A percentile compares a stretch with the other conserved stretches of the same genome.
Conservation (phyloP, 2,329 filamentous ascomycete species). For the Cladophialophora bantiana region DNA sequence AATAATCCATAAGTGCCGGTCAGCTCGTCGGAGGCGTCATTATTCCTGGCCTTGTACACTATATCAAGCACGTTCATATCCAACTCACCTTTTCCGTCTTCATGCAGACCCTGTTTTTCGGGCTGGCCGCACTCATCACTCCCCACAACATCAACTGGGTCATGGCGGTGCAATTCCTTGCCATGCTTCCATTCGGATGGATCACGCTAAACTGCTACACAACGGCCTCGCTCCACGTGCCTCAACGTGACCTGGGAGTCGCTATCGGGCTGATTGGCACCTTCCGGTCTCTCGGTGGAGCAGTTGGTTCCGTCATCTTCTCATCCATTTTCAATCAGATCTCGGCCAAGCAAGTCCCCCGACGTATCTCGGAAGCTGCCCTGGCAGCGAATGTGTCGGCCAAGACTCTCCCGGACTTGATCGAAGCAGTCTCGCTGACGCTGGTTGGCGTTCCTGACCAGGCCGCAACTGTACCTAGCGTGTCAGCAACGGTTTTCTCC, state of each 20-base stretch:
- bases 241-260: constrained; percentile 31
- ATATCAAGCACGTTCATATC: constrained; percentile 33
- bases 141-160: constrained; percentile 35
- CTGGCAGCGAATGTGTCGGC: constrained; percentile 20
- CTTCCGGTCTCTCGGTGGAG: constrained; percentile 31
- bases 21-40: constrained; percentile 34
- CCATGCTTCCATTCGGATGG: constrained; percentile 35
- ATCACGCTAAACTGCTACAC: constrained; percentile 34
- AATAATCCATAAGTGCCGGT: constrained; percentile 25
- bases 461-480: constrained; percentile 28
- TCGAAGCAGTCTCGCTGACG: constrained; percentile 31
- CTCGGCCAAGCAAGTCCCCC: constrained; percentile 24
- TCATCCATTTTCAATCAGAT: constrained; percentile 34
- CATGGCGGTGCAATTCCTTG: constrained; percentile 33
- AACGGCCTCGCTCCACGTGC: constrained; percentile 33
- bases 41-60: constrained; percentile 31
- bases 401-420: constrained; percentile 27
- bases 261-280: constrained; percentile 35
- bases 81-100: constrained; percentile 34
- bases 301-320: constrained; percentile 32
- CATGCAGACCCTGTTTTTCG: constrained; percentile 35
- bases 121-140: constrained; percentile 31
- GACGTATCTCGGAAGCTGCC: constrained; percentile 21
- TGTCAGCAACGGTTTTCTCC: constrained; percentile 25
- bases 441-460: constrained; percentile 31